Conservation (phyloP, 139 green algal genomes). For the Auxenochlorella pyrenoidosa region DNA sequence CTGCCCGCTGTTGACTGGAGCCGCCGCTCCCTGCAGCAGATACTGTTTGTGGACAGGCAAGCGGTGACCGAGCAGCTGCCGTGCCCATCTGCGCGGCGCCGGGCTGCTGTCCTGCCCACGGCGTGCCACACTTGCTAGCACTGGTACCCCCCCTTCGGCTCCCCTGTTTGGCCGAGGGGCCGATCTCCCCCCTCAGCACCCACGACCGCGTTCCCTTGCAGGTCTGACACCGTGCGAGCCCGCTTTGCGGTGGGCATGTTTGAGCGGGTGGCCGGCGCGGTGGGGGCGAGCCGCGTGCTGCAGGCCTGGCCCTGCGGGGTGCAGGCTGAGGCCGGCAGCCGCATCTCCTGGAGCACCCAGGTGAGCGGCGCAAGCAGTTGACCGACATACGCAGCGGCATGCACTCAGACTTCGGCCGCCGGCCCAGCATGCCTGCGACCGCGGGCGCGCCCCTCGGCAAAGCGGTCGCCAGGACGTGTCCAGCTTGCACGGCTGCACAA, state of each 20-base stretch:
- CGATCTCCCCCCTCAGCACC: neutral
- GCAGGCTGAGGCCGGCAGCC: conserved; percentile 1
- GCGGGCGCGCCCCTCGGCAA: no score
- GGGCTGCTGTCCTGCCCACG: no score
- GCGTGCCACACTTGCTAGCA: neutral
- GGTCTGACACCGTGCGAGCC: neutral
- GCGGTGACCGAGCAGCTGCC: no score
- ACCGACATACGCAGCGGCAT: no score
- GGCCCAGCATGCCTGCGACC: no score
- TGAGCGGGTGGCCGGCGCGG: neutral
- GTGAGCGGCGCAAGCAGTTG: no score
- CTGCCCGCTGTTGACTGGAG: conserved; percentile 1
- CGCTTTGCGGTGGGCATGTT: conserved; percentile 26
- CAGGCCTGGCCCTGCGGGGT: neutral
- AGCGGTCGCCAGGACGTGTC: no score
- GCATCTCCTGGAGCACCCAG: conserved; percentile 3
- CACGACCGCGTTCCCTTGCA: neutral
- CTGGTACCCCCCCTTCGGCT: no score
- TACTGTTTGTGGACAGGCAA: conserved; percentile 25
- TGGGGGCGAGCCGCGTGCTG: conserved; percentile 2
- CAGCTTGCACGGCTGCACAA: no score
- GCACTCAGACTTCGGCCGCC: no score
- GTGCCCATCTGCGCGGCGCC: no score
- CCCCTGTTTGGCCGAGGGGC: neutral
- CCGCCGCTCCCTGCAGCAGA: neutral